phyloP scores from a whole-genome alignment of 345 rosid species.

The Hibiscus mutabilis region DNA sequence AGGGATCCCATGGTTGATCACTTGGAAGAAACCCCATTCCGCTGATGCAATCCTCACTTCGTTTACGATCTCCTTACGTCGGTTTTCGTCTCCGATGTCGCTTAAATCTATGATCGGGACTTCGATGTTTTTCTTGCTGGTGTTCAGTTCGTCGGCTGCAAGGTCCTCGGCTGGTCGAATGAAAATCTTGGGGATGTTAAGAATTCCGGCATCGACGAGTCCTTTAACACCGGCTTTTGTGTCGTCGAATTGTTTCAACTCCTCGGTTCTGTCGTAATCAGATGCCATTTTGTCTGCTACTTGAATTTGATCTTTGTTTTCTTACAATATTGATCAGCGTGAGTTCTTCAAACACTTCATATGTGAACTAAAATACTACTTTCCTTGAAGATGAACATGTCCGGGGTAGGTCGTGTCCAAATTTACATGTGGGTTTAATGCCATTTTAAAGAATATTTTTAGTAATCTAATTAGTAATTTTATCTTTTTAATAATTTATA shows the following conservation, averaged over 20 bases:
- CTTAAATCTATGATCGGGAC: slow-evolving; percentile 37
- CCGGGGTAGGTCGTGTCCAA: too few relatives aligned
- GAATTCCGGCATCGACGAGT: slow-evolving; percentile 29
- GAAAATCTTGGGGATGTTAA: slow-evolving; percentile 30
- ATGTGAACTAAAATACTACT: too few relatives aligned
- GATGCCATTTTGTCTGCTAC: neutral
- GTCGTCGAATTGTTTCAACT: slow-evolving; percentile 27
- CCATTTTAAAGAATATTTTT: too few relatives aligned
- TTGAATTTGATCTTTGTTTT: neutral
- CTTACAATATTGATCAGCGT: neutral
- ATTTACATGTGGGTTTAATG: too few relatives aligned
- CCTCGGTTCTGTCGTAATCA: slow-evolving; percentile 9
- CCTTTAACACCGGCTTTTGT: slow-evolving; percentile 36
- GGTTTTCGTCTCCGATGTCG: slow-evolving; percentile 4
- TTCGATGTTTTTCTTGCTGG: neutral
- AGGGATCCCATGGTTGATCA: slow-evolving; percentile 46
- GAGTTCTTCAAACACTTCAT: too few relatives aligned
- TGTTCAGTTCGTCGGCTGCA: neutral
- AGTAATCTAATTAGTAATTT: too few relatives aligned
- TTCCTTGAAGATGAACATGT: too few relatives aligned
- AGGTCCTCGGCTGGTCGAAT: neutral
- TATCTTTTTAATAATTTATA: too few relatives aligned
- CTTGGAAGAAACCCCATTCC: slow-evolving; percentile 43
- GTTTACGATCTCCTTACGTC: slow-evolving; percentile 15
- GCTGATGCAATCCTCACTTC: slow-evolving; percentile 26